A percentile compares a stretch with the other conserved stretches of the same genome.
Evolutionary conservation across 768 basidiomycete genomes (phyloP).

Genomic region (Tulasnella sp.): DNA sequence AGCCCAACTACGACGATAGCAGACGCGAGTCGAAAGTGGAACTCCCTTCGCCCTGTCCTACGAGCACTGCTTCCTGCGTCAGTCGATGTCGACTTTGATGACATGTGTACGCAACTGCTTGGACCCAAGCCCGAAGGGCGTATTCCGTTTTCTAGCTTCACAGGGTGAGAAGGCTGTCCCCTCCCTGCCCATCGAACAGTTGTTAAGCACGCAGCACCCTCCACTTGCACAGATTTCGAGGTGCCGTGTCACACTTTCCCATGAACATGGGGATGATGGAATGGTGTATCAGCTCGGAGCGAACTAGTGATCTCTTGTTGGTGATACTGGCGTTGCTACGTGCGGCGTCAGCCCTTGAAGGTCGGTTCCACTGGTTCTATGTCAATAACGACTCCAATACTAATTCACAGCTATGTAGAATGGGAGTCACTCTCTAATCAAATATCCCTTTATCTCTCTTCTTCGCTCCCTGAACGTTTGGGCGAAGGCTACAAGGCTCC

Average conservation of each 20-base stretch:
- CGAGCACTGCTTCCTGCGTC: constrained; percentile 58
- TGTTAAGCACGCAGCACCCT: neutral
- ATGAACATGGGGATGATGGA: constrained; percentile 32
- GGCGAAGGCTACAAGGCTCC: constrained; percentile 55
- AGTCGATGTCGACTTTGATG: constrained; percentile 58
- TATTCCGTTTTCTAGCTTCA: neutral
- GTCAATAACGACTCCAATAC: neutral
- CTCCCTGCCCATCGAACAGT: neutral
- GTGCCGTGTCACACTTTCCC: constrained; percentile 25
- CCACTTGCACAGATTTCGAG: neutral
- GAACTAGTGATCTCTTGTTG: constrained; percentile 60
- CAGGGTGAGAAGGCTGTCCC: neutral
- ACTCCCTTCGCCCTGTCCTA: constrained; percentile 47
- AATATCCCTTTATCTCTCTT: constrained; percentile 65
- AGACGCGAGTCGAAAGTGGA: constrained; percentile 28
- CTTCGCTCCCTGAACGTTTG: constrained; percentile 47
- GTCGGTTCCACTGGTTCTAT: constrained; percentile 26
- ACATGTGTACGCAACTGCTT: constrained; percentile 49
- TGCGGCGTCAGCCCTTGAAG: constrained; percentile 61
- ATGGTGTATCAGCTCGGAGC: constrained; percentile 65
- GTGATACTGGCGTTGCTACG: constrained; percentile 57
- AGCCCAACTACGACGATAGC: neutral
- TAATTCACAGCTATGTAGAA: constrained; percentile 33
- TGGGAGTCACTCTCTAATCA: constrained; percentile 56
- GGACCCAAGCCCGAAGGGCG: constrained; percentile 28